phyloP scores from a whole-genome alignment of 1,284 basidiomycete genomes.

The Xerocomus minutiporus region DNA sequence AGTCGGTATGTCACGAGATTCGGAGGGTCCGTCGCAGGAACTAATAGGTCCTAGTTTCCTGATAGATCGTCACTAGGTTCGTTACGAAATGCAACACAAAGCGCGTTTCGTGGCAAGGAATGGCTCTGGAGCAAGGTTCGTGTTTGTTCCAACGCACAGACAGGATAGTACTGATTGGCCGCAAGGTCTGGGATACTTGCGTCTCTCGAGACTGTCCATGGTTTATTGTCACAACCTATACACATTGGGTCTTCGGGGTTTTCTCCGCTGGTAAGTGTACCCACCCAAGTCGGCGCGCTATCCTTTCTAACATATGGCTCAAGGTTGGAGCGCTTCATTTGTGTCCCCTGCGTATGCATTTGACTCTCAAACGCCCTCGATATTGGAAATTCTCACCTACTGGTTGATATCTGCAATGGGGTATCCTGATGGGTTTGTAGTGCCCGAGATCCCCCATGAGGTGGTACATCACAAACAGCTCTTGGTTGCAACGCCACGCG shows the following conservation, averaged over 20 bases:
- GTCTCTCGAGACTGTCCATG: conserved; percentile 47
- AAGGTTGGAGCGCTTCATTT: conserved; percentile 54
- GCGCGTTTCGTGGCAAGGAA: conserved; percentile 28
- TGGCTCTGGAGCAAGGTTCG: conserved; percentile 65
- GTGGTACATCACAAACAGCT: conserved; percentile 28
- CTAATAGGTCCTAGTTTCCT: conserved; percentile 20
- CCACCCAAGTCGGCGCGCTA: background rate
- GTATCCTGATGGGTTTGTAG: conserved; percentile 34
- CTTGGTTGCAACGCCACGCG: conserved; percentile 40
- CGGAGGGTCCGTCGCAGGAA: background rate
- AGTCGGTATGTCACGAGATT: conserved; percentile 36
- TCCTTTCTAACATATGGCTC: conserved; percentile 5
- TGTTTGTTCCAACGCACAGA: background rate
- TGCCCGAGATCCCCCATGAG: conserved; percentile 43
- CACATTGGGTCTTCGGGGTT: conserved; percentile 66
- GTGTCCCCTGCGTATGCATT: conserved; percentile 42
- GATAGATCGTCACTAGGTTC: conserved; percentile 13
- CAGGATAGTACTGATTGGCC: conserved; percentile 8
- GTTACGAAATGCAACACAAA: conserved; percentile 31
- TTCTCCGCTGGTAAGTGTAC: conserved; percentile 52
- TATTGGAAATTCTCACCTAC: conserved; percentile 46
- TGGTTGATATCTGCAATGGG: conserved; percentile 52
- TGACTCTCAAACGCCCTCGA: conserved; percentile 39
- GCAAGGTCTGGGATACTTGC: conserved; percentile 65
- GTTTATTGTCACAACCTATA: conserved; percentile 67